These are phyloP conservation scores for Leucogyrophana mollusca DNA, from an alignment of 768 basidiomycete species.

Conservation along the genomic window DNA sequence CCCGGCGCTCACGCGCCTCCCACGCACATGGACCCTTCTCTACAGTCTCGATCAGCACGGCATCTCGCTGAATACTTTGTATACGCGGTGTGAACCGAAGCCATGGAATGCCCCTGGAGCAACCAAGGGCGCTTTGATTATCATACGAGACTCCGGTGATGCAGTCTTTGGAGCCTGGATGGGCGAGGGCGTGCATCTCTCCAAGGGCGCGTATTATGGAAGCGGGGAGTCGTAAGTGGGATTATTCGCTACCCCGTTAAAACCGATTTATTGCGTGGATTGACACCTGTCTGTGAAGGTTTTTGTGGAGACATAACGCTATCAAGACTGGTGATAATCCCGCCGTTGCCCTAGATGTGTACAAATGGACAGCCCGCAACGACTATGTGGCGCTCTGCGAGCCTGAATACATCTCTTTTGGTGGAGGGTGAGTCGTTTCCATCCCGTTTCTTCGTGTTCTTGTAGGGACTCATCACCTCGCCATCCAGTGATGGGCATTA, in stretches of 20 bases:
- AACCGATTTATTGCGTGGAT: not conserved
- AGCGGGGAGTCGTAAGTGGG: conserved; percentile 77
- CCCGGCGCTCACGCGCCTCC: conserved; percentile 71
- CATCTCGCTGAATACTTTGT: conserved; percentile 87
- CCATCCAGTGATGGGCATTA: conserved; percentile 76
- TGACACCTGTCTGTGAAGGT: conserved; percentile 54
- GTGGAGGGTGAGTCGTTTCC: conserved; percentile 77
- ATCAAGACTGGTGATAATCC: conserved; percentile 20
- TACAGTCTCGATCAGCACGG: conserved; percentile 96
- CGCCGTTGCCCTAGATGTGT: conserved; percentile 50
- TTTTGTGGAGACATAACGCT: conserved; percentile 67
- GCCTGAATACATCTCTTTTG: conserved; percentile 77
- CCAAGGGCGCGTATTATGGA: conserved; percentile 76
- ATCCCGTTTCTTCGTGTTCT: not conserved
- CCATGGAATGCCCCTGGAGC: conserved; percentile 21
- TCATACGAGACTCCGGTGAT: conserved; percentile 62
- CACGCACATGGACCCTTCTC: conserved; percentile 70
- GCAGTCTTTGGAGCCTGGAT: conserved; percentile 81
- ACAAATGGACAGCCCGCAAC: conserved; percentile 85
- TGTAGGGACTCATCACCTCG: not conserved
- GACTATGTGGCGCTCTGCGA: conserved; percentile 90
- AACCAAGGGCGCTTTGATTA: conserved; percentile 54
- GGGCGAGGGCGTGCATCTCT: conserved; percentile 65
- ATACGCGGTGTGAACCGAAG: conserved; percentile 55
- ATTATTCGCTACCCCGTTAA: too few relatives aligned